Evolutionary conservation across 2,329 filamentous ascomycete genomes (phyloP), one percentile per base, ranked within the genome.

Genomic region (Orbilia quercus): DNA sequence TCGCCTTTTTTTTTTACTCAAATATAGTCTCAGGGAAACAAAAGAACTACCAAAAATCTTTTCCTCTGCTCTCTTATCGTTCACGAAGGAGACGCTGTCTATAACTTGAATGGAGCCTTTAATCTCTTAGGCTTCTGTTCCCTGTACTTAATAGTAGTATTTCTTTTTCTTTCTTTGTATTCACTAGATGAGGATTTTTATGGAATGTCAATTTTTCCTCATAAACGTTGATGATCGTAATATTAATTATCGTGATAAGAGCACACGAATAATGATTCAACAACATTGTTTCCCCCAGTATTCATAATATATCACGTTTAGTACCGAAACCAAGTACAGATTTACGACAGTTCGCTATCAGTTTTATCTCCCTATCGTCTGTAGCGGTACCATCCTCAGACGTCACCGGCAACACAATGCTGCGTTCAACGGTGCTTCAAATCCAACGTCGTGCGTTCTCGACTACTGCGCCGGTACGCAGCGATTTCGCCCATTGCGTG

Each of bases 401-500:
- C 62, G n/a, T 58, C 51, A 59, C 63, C 47, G 28, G 4, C 65
- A 70, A 70, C 65, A 22, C 65, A 70, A 72, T 16, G 31, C 20
- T 72, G 59, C 51, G 67, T 12, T 23, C 45, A n/a, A 64, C 20
- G 40, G 20, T 42, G 25, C 28, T 72, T n/a, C 74, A 71, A 53
- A 50, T 62, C 20, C 75, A 72, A 42, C 74, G 74, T 48, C 75
- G 77, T 47, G 55, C 64, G 2, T 80, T 81, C 64, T 78, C 77
- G n/a, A 76, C 75, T 40, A 79, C 79, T 28, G 70, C 79, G 25
- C 53, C 77, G 1, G 75, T 50, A 6, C 75, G 64, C 44, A 78
- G 78, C 5, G 80, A 81, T 75, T 81, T 81, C 51, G 80, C 79
- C 16, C 80, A 81, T 76, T 80, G 80, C 51, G 80, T 81, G 75